Percentiles rank a stretch among this genome's conserved stretches.
These are phyloP conservation scores for Eimeria brunetti DNA, from an alignment of 169 alveolate species.

Conservation along the genomic window DNA sequence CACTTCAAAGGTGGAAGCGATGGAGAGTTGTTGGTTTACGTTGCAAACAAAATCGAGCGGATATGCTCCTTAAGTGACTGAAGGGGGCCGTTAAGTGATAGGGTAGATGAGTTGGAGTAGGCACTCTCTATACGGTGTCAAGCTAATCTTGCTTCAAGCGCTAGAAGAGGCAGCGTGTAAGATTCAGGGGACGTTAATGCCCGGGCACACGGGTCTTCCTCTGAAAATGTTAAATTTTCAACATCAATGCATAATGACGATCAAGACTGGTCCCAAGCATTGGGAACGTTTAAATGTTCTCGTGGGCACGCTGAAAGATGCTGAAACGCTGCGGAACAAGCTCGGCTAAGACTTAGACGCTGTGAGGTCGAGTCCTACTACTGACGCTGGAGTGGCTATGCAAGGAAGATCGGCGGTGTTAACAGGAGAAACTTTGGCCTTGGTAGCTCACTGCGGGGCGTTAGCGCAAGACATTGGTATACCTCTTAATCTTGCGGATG, in stretches of 20 bases:
- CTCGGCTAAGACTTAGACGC: not conserved
- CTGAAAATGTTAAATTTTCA: not conserved
- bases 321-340: not conserved
- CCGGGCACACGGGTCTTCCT: not conserved
- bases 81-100: not conserved
- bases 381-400: not conserved
- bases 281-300: not conserved
- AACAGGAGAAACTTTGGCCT: not conserved
- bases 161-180: not conserved
- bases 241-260: not conserved
- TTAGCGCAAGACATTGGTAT: not conserved
- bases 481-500: not conserved
- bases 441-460: conserved; percentile 22
- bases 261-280: not conserved
- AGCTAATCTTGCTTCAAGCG: not conserved
- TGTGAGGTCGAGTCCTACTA: not conserved
- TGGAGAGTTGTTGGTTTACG: conserved; percentile 3
- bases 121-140: not conserved
- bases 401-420: not conserved
- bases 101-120: not conserved
- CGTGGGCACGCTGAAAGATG: not conserved
- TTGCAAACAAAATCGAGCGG: not conserved
- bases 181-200: not conserved
- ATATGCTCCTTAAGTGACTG: not conserved
- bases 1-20: not conserved